Percentiles rank a stretch among this genome's conserved stretches.
phyloP scores from a whole-genome alignment of 78 protist genomes.

The Speleostelium caveatum region DNA sequence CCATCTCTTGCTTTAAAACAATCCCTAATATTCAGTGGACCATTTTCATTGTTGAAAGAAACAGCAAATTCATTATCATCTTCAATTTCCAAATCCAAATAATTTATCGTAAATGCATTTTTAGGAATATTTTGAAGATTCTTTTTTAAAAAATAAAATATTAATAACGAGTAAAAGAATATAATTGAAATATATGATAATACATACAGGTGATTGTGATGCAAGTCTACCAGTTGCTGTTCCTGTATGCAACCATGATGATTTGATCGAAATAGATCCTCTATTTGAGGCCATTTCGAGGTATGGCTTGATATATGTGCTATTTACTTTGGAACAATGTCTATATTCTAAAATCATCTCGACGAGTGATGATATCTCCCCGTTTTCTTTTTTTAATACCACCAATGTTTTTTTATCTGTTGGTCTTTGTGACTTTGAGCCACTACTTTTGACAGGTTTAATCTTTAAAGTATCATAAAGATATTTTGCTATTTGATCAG shows the following conservation, averaged over 20 bases:
- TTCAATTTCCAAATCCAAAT: neutral
- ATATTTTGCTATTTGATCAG: no score
- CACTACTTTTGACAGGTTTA: no score
- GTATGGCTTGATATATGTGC: slow-evolving; percentile 17
- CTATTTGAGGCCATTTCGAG: neutral
- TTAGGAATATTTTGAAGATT: slow-evolving; percentile 57
- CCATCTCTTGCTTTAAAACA: slow-evolving; percentile 33
- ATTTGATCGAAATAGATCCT: neutral
- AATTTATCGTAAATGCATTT: neutral
- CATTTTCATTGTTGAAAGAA: neutral
- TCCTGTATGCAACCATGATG: slow-evolving; percentile 59
- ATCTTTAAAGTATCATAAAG: no score
- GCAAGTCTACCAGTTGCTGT: slow-evolving; percentile 72
- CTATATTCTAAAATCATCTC: neutral
- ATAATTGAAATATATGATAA: neutral
- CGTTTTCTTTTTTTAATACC: no score
- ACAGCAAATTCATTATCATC: neutral
- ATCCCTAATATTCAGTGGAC: slow-evolving; percentile 16
- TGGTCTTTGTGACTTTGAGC: neutral
- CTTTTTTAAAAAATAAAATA: no score
- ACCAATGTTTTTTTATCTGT: neutral
- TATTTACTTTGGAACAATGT: neutral
- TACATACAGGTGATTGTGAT: slow-evolving; percentile 9
- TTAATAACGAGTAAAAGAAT: neutral
- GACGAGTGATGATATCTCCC: neutral